Base-by-base conservation (phyloP, 2,329 filamentous ascomycete species). In the Stromatinia cepivora region DNA sequence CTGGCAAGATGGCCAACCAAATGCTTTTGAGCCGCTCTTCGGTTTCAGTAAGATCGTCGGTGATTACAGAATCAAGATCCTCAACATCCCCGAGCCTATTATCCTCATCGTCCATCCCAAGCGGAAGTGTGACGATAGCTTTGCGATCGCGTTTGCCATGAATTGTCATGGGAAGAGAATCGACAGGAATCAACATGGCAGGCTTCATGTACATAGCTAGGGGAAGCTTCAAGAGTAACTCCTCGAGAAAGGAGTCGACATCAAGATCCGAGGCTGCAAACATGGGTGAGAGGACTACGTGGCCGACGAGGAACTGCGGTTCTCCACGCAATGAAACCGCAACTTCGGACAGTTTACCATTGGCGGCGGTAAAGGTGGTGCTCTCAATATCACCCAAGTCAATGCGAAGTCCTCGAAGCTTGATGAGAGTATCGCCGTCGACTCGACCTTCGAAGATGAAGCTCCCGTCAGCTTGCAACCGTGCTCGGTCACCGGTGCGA, bases 381-480 rank as follows among this genome's bases (percentile, higher is more conserved):
- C 69, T 70, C 64, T 80, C 80, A 25, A 84, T 79, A 17, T 84
- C 83, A n/a, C 74, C 72, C 0, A 84, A 72, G 15, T 84, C 82
- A 34, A 83, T 80, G 5, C 81, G 76, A 28, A 80, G 39, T 0
- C 81, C 81, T 9, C 78, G 73, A 1, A 82, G 69, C 71, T 82
- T 82, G 61, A 81, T 72, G 52, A 79, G 77, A 5, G 74, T 76
- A 66, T 81, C 79, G 11, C 77, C 78, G 25, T 59, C 71, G n/a
- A 79, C 76, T 4, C 80, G 77, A 8, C 77, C 76, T 5, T 75
- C 58, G 64, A 79, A 75, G 7, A 76, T 68, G 13, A 81, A 67
- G 0, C 72, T 56, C 28, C 79, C 79, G 66, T 79, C 76, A 4
- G 70, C 36, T 22, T 61, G 64, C 54, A 77, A 68, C 20, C 72